Evolutionary conservation across 2,329 filamentous ascomycete genomes (phyloP), one percentile per base, ranked within the genome.

Genomic region (Colletotrichum echinochloae): DNA sequence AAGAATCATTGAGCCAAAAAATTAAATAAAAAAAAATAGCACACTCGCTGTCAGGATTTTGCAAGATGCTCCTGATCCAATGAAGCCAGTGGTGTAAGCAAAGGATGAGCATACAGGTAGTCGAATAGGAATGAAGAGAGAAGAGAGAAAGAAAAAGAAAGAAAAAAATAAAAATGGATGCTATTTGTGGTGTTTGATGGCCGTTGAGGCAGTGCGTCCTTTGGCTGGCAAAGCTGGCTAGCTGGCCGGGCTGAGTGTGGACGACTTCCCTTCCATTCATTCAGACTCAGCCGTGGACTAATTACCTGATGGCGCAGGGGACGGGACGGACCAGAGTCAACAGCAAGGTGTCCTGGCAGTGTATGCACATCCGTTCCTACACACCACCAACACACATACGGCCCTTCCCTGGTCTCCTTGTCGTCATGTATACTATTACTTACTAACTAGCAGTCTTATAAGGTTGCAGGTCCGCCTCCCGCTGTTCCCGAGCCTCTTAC

Each of bases 401-500:
- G 35, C 46, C 46, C 48, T 52, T 52, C 9, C 35, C 23, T 11
- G 18, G 35, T 23, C 46, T 62, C 48, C 60, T 52, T 54, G 23
- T 39, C 37, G 16, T 16, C 44, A 55, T 63, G n/a, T n/a, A n/a
- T n/a, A n/a, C n/a, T n/a, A n/a, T n/a, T n/a, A n/a, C n/a, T n/a
- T n/a, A n/a, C n/a, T n/a, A 41, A 4, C 35, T 20, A 33, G 37
- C 44, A n/a, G 18, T 64, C 46, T 65, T 71, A 71, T 71, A 71
- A 71, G 69, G 65, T 70, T 71, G 69, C 48, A 52, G 65, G 39
- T 28, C 52, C 48, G 35, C 52, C 61, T 69, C 39, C 54, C 56
- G 37, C 65, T 37, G 30, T 66, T 26, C 66, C 23, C 23, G 28
- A 18, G 14, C 48, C 51, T 18, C 51, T 44, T 39, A n/a, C 44